These are phyloP conservation scores for Parastagonospora nodorum DNA, from an alignment of 2,329 filamentous ascomycete genomes.

Conservation along the genomic window DNA sequence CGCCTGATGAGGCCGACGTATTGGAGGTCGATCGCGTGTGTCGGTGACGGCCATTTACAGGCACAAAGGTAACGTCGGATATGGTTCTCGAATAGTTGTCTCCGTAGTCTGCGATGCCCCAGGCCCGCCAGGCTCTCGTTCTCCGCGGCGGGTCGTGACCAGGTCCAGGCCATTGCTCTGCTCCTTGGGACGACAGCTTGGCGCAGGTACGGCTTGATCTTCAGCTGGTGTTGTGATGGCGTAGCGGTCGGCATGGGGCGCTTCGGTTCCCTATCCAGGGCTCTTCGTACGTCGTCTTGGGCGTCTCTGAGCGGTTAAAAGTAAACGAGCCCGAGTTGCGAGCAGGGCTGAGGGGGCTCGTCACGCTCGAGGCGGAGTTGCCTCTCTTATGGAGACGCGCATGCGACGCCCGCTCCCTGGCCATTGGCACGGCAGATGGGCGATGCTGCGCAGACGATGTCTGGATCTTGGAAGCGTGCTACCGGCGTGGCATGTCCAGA, in stretches of 20 bases:
- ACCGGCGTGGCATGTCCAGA: constrained; percentile 21
- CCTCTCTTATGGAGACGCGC: constrained; percentile 49
- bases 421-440: constrained; percentile 9
- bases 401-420: constrained; percentile 19
- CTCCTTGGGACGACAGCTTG: constrained; percentile 57
- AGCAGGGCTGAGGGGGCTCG: constrained; percentile 40
- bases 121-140: constrained; percentile 58
- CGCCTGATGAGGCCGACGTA: constrained; percentile 56
- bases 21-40: constrained; percentile 61
- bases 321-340: constrained; percentile 32
- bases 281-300: constrained; percentile 42
- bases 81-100: constrained; percentile 45
- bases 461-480: not conserved
- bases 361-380: constrained; percentile 46
- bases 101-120: constrained; percentile 59
- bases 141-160: constrained; percentile 59
- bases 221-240: constrained; percentile 36
- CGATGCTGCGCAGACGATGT: not conserved
- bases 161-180: constrained; percentile 55
- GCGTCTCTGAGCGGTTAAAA: constrained; percentile 43
- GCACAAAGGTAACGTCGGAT: constrained; percentile 51
- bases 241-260: constrained; percentile 30
- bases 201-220: constrained; percentile 62
- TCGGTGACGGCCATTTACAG: constrained; percentile 46
- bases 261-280: constrained; percentile 35